Conservation (phyloP, 2,329 filamentous ascomycete species). For the Tolypocladium capitatum region DNA sequence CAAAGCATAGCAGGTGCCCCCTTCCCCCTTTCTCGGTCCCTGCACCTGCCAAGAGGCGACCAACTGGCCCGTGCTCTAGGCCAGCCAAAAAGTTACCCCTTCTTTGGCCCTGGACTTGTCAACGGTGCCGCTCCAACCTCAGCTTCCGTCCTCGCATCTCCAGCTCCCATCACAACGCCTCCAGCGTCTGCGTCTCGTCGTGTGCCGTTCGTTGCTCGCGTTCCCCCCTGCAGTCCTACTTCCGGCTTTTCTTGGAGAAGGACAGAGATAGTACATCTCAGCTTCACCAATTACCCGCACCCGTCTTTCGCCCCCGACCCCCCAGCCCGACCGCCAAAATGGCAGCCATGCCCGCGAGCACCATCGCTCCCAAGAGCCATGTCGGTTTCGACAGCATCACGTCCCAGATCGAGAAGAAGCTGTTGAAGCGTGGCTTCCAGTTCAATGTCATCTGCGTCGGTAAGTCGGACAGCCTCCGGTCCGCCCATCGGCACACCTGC, state of each 20-base stretch:
- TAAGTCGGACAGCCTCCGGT: slow-evolving; percentile 37
- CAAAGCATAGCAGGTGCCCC: slow-evolving; percentile 8
- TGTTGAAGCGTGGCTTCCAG: slow-evolving; percentile 98
- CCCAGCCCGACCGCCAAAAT: slow-evolving; percentile 23
- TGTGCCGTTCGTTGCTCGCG: slow-evolving; percentile 1
- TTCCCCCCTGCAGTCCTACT: slow-evolving; percentile 11
- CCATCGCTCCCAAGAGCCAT: slow-evolving; percentile 86
- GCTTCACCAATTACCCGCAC: slow-evolving; percentile 11
- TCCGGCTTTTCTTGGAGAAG: slow-evolving; percentile 23
- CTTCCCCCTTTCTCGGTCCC: slow-evolving; percentile 20
- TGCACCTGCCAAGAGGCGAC: slow-evolving; percentile 19
- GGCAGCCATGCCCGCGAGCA: slow-evolving; percentile 51
- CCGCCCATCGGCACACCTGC: not conserved
- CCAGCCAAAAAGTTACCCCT: slow-evolving; percentile 22
- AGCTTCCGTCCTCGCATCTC: slow-evolving; percentile 1
- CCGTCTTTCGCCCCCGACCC: not conserved
- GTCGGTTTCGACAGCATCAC: slow-evolving; percentile 99
- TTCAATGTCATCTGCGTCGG: slow-evolving; percentile 99
- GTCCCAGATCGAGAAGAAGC: slow-evolving; percentile 97
- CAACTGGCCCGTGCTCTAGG: slow-evolving; percentile 14
- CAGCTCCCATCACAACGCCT: slow-evolving; percentile 1
- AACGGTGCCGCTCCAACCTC: slow-evolving; percentile 3
- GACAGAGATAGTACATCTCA: slow-evolving; percentile 9
- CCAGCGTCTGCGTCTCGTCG: slow-evolving; percentile 2
- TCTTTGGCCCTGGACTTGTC: slow-evolving; percentile 5